Evolutionary conservation across 345 rosid genomes (phyloP), one percentile per base, ranked within the genome.

Genomic region (Crucihimalaya himalaica): DNA sequence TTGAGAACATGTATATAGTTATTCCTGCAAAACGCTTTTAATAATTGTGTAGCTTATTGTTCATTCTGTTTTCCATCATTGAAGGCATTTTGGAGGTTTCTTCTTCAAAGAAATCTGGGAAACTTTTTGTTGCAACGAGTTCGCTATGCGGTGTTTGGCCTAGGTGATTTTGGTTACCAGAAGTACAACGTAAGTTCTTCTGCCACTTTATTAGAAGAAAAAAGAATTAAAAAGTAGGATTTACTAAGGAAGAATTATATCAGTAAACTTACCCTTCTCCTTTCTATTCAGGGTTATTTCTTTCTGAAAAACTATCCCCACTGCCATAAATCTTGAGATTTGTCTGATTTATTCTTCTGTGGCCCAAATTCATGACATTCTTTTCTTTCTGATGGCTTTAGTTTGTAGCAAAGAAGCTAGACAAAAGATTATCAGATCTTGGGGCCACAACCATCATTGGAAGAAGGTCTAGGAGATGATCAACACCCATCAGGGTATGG

Each of bases 391-490:
- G 32, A 57, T 83, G 80, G 75, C 65, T 85, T 81, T 84, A 92
- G 99, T 90, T 89, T 92, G 99, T 83, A 72, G 97, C 97, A 62
- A 95, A 95, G 86, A 95, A 83, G 83, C 88, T 95, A 73, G 97
- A 92, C 79, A 89, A 86, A 76, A 92, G 99, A 66, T 88, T 95
- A 70, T 80, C 80, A 13, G 91, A 87, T 83, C 96, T 95, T 66
- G 99, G 97, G 55, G 97, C 89, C 18, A 78, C 61, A 37, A 50
- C 84, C 69, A 72, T 92, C 75, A 46, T 90, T 81, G 97, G 87
- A 65, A 87, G n/a, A 84, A 81, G 93, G 99, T 72, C 83, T 95
- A 69, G 99, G 99, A 56, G 96, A 95, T 81, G 97, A 95, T 76
- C 97, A 95, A 73, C 97, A 92, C 77, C 96, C 92, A 79, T 89